Evolutionary conservation across 2,329 filamentous ascomycete genomes (phyloP), one percentile per base, ranked within the genome.

Genomic region (Pestalotiopsis sp.): DNA sequence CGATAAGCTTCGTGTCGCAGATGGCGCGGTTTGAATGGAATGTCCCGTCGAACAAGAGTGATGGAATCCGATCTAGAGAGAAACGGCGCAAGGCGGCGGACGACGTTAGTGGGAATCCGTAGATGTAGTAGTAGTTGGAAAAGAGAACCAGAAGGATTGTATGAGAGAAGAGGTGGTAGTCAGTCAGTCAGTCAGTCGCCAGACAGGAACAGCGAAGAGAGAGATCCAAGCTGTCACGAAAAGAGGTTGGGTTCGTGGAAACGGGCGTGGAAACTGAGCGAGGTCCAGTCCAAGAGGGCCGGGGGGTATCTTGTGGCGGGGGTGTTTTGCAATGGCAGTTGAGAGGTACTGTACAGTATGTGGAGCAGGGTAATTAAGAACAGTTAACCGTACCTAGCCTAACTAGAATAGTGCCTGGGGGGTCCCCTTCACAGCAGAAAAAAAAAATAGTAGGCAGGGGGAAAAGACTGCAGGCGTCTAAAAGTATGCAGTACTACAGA

Each of bases 161-260:
- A 20, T 45, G 61, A 36, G 61, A 17, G 36, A 36, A 36, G 23
- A 23, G 23, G 23, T 38, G 20, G 31, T 45, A 5, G 61, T 31
- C 23, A 23, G 23, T 23, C 23, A 23, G 23, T 23, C 23, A 36
- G 31, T 36, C 27, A 38, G 38, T 63, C 20, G 61, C 36, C 13
- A 13, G 27, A 36, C 13, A 63, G 27, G 13, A 36, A 36, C 31
- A 36, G 13, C 31, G 27, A 25, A 63, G 25, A 61, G 57, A 38
- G 57, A 52, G 57, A 59, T 59, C 57, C 57, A 59, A 59, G 57
- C 57, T 59, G 57, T 59, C 57, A 59, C 57, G 25, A 59, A 59
- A 27, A 59, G 57, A 59, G 57, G 57, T 59, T 59, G 57, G 57
- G 57, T 59, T 27, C 20, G 57, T 52, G 14, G 14, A 17, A 17